Conservation (phyloP, 495 filamentous ascomycete genomes). For the Astrocystis sublimbata region DNA sequence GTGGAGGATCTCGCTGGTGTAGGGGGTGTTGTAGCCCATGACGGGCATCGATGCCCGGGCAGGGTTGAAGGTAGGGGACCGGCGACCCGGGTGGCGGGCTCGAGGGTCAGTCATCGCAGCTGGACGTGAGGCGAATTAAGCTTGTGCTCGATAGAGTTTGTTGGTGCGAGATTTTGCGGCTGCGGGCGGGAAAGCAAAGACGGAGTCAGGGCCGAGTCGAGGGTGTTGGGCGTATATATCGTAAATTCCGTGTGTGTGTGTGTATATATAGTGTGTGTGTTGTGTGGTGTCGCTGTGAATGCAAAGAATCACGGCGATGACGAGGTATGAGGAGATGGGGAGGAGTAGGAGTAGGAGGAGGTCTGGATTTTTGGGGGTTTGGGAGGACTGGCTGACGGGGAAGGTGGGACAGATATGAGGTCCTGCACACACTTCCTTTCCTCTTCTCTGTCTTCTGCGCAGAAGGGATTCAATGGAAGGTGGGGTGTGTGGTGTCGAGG, state of each 20-base stretch:
- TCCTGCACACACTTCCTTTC: too few species aligned
- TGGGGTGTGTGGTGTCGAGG: too few species aligned
- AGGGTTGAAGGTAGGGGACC: slow-evolving; percentile 47
- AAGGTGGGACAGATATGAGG: slow-evolving; percentile 14
- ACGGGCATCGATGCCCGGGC: slow-evolving; percentile 50
- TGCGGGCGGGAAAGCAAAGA: not conserved
- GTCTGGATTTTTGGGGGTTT: slow-evolving; percentile 14
- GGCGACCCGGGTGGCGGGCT: slow-evolving; percentile 38
- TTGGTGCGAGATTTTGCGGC: not conserved
- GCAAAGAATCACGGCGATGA: not conserved
- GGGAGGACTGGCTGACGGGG: slow-evolving; percentile 20
- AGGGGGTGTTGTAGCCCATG: slow-evolving; percentile 43
- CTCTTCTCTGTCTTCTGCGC: too few species aligned
- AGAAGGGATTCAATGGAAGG: too few species aligned
- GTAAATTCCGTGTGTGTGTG: too few species aligned
- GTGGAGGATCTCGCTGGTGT: slow-evolving; percentile 45
- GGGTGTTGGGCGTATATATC: not conserved
- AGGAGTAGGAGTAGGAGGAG: not conserved
- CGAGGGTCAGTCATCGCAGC: slow-evolving; percentile 45
- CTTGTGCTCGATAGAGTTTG: not conserved
- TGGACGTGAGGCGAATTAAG: not conserved
- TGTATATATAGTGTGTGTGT: too few species aligned
- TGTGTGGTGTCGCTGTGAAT: too few species aligned
- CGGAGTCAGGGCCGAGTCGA: not conserved
- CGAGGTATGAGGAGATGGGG: not conserved